Evolutionary conservation across 345 rosid genomes (phyloP).

Genomic region (Aquilaria yunnanensis): DNA sequence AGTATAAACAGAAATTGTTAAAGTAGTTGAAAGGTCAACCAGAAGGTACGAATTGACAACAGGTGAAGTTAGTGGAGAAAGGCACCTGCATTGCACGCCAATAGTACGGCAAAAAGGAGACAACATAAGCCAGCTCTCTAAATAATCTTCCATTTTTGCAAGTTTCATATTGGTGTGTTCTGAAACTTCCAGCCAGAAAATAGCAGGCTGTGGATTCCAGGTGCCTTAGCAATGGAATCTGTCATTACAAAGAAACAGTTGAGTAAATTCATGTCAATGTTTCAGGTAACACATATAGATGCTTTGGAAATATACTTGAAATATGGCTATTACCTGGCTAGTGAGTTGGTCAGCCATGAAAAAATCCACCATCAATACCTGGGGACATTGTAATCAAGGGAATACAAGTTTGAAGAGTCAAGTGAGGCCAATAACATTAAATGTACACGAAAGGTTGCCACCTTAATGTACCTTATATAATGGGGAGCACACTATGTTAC

Average conservation of each 20-base stretch:
- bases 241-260: constrained; percentile 2
- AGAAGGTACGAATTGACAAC: background rate
- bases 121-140: constrained; percentile 66
- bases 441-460: background rate
- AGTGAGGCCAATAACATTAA: background rate
- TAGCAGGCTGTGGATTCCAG: constrained; percentile 82
- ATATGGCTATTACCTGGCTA: constrained; percentile 60
- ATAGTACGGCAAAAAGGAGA: constrained; percentile 84
- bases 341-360: constrained; percentile 99
- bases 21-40: background rate
- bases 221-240: constrained; percentile 86
- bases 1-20: background rate
- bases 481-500: constrained; percentile 87
- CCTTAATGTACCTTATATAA: constrained; percentile 54
- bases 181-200: constrained; percentile 66
- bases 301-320: background rate
- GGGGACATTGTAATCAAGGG: background rate
- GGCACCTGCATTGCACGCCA: constrained; percentile 97
- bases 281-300: background rate
- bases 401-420: background rate
- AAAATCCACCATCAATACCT: constrained; percentile 92
- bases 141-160: constrained; percentile 63
- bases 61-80: background rate
- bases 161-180: constrained; percentile 55
- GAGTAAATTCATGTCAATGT: no score